Evolutionary conservation across 179 eudicot species (phyloP), one percentile per base, ranked within the genome.

Genomic region (Beta macrorhiza): DNA sequence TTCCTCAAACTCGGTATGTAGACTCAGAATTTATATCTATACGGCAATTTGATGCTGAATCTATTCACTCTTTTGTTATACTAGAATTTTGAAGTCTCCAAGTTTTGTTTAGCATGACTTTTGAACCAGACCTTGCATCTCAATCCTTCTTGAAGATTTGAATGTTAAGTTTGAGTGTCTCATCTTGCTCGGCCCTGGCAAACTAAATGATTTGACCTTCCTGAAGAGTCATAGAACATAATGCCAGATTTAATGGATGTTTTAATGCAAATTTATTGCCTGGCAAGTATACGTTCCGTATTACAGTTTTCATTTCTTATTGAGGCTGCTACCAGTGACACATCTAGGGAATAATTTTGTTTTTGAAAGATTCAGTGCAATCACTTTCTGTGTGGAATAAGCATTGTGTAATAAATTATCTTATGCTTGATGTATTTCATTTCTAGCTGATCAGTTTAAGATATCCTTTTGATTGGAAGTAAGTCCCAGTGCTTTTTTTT

Each of bases 1-100:
- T 93, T 93, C 83, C 87, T 86, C 22, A 88, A 93, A 85, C 93
- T 95, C 78, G 98, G 99, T 94, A 87, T 59, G 97, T 82, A 15
- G 59, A 78, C 72, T 44, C 16, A 52, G 4, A 47, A 74, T 69
- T 20, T 57, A 5, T 44, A n/a, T 57, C 45, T 62, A 12, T 62
- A 17, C 44, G 44, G 32, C 68, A 56, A n/a, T 29, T 22, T 17
- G 29, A 11, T 61, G 55, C 57, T 76, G 37, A 59, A 37, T 14
- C 61, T 6, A 61, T 75, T 58, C n/a, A 67, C 37, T 37, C 2
- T 17, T 59, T 57, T 56, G 37, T 59, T 75, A 59, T 7, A 49
- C n/a, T 29, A 13, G 45, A 15, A 29, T 55, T 55, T 74, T 53
- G 69, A 73, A 45, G 22, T 37, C 44, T 62, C 45, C 13, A 13